Evolutionary conservation across 202 grass and related monocot genomes (phyloP).

Genomic region (Dendrocalamus latiflorus): DNA sequence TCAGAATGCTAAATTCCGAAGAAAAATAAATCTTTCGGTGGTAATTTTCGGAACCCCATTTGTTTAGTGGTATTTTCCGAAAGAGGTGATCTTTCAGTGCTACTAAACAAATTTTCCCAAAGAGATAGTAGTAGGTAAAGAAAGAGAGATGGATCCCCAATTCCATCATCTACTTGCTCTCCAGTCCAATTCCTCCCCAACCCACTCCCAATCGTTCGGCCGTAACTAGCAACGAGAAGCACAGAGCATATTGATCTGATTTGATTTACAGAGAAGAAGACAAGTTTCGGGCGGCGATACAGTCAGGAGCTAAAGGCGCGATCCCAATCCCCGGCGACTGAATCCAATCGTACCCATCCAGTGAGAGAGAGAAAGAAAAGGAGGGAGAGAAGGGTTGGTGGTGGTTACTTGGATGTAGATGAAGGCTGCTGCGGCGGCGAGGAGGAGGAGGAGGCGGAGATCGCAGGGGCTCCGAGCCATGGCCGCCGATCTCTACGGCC

Average conservation of each 20-base stretch:
- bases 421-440: slow-evolving; percentile 49
- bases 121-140: too few species aligned
- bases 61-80: too few species aligned
- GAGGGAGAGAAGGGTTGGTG: not conserved
- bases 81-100: too few species aligned
- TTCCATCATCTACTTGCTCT: not conserved
- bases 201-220: not conserved
- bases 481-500: too few species aligned
- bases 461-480: slow-evolving; percentile 62
- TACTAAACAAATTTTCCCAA: too few species aligned
- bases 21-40: too few species aligned
- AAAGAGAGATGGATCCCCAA: not conserved
- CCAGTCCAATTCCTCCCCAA: not conserved
- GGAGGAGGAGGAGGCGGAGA: slow-evolving; percentile 63
- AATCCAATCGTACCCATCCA: not conserved
- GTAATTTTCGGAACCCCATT: too few species aligned
- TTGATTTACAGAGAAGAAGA: too few species aligned
- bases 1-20: too few species aligned
- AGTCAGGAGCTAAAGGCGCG: too few species aligned
- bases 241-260: not conserved
- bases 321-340: too few species aligned
- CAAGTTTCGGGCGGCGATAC: too few species aligned
- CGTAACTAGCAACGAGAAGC: not conserved
- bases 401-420: slow-evolving; percentile 72
- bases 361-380: not conserved